Evolutionary conservation across 352 stramenopile species (phyloP).

Genomic region (Phytopythium delawarense): DNA sequence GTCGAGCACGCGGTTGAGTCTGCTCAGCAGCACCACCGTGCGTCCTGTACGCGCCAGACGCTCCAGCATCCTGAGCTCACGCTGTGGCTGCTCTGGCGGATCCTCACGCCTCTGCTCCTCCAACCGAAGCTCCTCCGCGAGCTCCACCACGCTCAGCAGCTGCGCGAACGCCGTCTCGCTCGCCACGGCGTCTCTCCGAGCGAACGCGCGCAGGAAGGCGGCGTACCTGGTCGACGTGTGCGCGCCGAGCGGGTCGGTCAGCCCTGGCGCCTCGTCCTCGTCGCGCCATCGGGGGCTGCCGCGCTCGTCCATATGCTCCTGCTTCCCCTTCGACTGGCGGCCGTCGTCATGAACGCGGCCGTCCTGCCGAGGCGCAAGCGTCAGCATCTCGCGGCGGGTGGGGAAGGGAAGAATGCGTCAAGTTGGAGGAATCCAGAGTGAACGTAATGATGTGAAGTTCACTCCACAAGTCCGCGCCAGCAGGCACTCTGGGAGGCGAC

Average conservation of each 20-base stretch:
- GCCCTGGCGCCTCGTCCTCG: too few relatives aligned
- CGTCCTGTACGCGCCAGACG: not conserved
- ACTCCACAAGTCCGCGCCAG: too few relatives aligned
- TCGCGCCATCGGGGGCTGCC: not conserved
- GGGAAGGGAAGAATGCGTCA: too few relatives aligned
- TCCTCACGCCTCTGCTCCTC: not conserved
- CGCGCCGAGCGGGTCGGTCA: not conserved
- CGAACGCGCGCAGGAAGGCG: not conserved
- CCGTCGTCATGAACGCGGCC: not conserved
- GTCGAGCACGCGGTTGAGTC: not conserved
- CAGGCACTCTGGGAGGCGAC: too few relatives aligned
- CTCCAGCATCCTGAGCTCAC: not conserved
- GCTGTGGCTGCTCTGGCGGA: not conserved
- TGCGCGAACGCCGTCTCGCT: not conserved
- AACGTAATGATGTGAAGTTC: too few relatives aligned
- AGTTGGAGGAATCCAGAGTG: too few relatives aligned
- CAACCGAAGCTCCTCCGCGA: not conserved
- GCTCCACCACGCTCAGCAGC: conserved; percentile 2
- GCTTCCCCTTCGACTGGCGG: not conserved
- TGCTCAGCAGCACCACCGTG: not conserved
- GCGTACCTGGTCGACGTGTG: not conserved
- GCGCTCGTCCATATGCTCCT: not conserved
- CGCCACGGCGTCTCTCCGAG: not conserved
- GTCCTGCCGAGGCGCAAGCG: too few relatives aligned
- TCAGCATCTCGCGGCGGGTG: too few relatives aligned